Conservation (phyloP, 2,329 filamentous ascomycete genomes). For the Fusarium marasasianum region DNA sequence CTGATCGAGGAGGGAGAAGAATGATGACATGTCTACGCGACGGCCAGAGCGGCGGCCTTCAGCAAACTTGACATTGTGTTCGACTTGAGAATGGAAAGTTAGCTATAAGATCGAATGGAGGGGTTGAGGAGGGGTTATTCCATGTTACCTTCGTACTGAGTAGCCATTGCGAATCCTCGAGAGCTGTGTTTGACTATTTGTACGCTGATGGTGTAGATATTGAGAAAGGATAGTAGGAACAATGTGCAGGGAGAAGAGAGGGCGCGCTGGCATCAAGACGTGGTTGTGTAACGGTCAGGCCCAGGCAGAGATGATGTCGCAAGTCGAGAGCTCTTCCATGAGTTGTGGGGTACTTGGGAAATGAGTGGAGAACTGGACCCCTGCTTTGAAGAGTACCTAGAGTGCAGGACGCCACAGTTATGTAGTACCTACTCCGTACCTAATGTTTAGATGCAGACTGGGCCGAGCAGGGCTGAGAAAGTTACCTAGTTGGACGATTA, state of each 20-base stretch:
- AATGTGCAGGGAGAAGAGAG: background rate
- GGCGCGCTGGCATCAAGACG: conserved; percentile 1
- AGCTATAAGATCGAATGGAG: conserved; percentile 3
- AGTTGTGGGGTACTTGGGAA: background rate
- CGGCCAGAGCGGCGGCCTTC: conserved; percentile 55
- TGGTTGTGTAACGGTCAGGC: conserved; percentile 23
- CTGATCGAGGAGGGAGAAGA: conserved; percentile 66
- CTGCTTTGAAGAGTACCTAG: background rate
- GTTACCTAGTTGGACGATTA: background rate
- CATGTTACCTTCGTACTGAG: conserved; percentile 64
- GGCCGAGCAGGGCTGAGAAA: background rate
- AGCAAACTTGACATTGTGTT: conserved; percentile 67
- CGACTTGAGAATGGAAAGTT: conserved; percentile 57
- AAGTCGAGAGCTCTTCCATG: conserved; percentile 22
- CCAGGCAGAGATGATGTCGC: conserved; percentile 36
- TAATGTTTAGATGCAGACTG: background rate
- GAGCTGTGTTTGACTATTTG: background rate
- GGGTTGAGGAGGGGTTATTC: conserved; percentile 1
- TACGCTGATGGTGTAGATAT: background rate
- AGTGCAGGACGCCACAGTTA: background rate
- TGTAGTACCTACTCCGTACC: too few species aligned
- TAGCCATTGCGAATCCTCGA: conserved; percentile 57
- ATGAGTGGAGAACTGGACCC: conserved; percentile 11
- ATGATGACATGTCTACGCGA: conserved; percentile 71
- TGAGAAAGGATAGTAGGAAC: background rate